Evolutionary conservation across 2,329 filamentous ascomycete species (phyloP), one percentile per base, ranked within the genome.

Genomic region (Rosellinia necatrix): DNA sequence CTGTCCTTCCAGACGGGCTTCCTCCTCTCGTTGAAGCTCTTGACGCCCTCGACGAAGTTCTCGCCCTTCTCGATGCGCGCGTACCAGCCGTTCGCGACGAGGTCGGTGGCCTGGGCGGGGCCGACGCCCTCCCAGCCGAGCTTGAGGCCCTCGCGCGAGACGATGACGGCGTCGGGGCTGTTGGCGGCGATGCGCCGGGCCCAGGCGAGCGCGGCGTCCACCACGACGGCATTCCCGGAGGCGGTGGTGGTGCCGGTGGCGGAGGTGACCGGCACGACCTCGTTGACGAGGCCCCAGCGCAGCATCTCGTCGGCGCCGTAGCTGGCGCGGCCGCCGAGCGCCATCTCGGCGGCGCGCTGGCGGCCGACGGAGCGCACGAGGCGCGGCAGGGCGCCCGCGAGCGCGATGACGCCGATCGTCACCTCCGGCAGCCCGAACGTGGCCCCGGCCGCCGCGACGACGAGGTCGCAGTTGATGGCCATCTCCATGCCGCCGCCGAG

Each of bases 401-500:
- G 77, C 24, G 89, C 85, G 3, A 88, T 83, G 6, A 91, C 87
- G 6, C 89, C 89, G 49, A 85, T 80, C 59, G 81, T 84, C 2
- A 88, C 87, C 72, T 92, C 90, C 0, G 90, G 89, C 6, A 92
- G 76, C 1, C 80, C 83, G 67, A 93, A 92, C 22, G 72, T 75
- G 0, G 88, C 87, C 10, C 70, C 66, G 3, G 74, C 68, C 2
- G 79, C 75, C 3, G 89, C 88, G 27, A 92, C 71, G 2, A 91
- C 80, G 53, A 93, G 74, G 75, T 94, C 90, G 60, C 81, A 83
- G 72, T 91, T 91, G 44, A 88, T 76, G 10, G 84, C 80, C 75
- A 92, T 90, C 76, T 93, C 90, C 72, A 89, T 86, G 1, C 89
- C 90, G 49, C 89, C 90, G 30, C 90, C 90, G 41, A 90, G 79